Conservation (phyloP, 202 grass and related monocot genomes). For the Setaria italica region DNA sequence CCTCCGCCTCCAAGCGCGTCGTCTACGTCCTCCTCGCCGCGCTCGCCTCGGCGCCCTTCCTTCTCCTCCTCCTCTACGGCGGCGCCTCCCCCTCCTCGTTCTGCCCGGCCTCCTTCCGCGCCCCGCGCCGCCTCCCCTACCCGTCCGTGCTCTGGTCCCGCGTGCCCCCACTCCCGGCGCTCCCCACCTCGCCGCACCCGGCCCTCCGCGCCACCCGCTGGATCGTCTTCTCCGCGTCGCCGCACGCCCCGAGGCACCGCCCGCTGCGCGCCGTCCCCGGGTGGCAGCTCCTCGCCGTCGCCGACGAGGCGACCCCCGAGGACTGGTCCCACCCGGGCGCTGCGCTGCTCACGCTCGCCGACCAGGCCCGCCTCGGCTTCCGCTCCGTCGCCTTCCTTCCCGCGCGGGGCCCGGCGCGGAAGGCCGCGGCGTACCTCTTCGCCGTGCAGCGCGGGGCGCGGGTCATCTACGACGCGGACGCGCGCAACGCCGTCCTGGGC, state of each 20-base stretch:
- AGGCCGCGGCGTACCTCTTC: slow-evolving; percentile 70
- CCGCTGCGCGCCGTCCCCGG: slow-evolving; percentile 45
- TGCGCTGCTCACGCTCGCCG: slow-evolving; percentile 61
- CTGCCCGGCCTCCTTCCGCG: slow-evolving; percentile 40
- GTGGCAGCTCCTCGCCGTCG: slow-evolving; percentile 71
- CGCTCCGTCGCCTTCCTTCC: slow-evolving; percentile 67
- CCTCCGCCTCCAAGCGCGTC: slow-evolving; percentile 40
- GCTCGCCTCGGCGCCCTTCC: slow-evolving; percentile 55
- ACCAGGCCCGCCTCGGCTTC: slow-evolving; percentile 66
- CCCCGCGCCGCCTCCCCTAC: slow-evolving; percentile 47
- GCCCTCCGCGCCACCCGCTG: slow-evolving; percentile 55
- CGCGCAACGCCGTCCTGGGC: slow-evolving; percentile 48
- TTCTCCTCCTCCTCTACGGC: slow-evolving; percentile 50
- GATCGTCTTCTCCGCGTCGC: slow-evolving; percentile 61
- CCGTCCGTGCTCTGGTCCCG: slow-evolving; percentile 62
- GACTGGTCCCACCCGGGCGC: slow-evolving; percentile 71
- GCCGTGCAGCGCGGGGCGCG: slow-evolving; percentile 72
- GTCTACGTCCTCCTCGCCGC: slow-evolving; percentile 61
- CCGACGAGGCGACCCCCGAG: slow-evolving; percentile 50
- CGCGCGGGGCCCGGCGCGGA: slow-evolving; percentile 53
- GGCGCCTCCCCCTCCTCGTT: slow-evolving; percentile 35
- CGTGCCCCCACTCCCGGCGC: slow-evolving; percentile 51
- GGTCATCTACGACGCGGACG: slow-evolving; percentile 71
- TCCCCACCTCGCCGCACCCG: slow-evolving; percentile 53
- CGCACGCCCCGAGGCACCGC: slow-evolving; percentile 47